These are phyloP conservation scores for Ceratobasidium sp. DNA, from an alignment of 1,284 basidiomycete species.

Conservation along the genomic window DNA sequence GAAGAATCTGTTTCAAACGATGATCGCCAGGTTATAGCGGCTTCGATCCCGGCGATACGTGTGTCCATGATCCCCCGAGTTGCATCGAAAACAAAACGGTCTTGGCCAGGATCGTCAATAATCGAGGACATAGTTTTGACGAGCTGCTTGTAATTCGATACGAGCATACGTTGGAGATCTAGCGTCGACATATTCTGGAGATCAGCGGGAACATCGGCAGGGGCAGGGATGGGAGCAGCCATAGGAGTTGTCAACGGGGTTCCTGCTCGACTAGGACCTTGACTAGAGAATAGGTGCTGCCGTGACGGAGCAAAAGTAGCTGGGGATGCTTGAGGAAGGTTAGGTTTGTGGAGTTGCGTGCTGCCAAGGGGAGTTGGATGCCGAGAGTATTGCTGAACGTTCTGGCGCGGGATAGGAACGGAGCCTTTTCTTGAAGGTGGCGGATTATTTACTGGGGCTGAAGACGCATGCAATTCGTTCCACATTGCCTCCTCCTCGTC, in stretches of 20 bases:
- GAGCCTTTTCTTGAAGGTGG: conserved; percentile 14
- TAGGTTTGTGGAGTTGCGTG: not conserved
- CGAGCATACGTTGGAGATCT: conserved; percentile 24
- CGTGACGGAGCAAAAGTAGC: not conserved
- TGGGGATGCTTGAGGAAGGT: not conserved
- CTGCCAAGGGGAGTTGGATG: conserved; percentile 1
- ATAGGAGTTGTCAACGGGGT: conserved; percentile 1
- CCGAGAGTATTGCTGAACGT: not conserved
- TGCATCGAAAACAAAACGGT: conserved; percentile 3
- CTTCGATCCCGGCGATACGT: conserved; percentile 23
- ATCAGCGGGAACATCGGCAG: conserved; percentile 9
- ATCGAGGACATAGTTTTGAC: conserved; percentile 21
- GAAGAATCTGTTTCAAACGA: conserved; percentile 5
- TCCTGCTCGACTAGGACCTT: conserved; percentile 5
- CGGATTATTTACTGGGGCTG: conserved; percentile 7
- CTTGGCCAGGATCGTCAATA: conserved; percentile 23
- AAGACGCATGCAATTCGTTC: conserved; percentile 26
- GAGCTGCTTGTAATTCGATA: conserved; percentile 23
- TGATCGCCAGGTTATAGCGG: conserved; percentile 8
- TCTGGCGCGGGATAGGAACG: not conserved
- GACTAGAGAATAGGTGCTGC: conserved; percentile 17
- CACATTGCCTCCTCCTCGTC: conserved; percentile 26
- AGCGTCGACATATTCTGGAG: conserved; percentile 1
- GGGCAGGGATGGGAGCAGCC: conserved; percentile 10
- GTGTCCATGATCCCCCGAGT: not conserved